These are phyloP conservation scores for Rubroboletus satanas DNA, from an alignment of 768 basidiomycete species.

Conservation along the genomic window DNA sequence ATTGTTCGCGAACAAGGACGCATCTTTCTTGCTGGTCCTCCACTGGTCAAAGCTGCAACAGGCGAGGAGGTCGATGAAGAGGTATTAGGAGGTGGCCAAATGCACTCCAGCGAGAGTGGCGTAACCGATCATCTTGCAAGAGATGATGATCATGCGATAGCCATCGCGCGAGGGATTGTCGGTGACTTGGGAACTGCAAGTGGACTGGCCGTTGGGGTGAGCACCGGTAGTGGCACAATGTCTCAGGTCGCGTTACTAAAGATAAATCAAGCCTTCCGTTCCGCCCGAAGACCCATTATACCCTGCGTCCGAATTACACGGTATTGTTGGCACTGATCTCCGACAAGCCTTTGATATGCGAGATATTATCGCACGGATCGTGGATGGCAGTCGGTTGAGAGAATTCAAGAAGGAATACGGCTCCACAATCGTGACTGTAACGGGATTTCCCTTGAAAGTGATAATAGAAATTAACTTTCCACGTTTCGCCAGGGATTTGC, in stretches of 20 bases:
- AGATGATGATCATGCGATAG: conserved; percentile 82
- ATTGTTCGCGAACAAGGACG: conserved; percentile 88
- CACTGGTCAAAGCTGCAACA: conserved; percentile 91
- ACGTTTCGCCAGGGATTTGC: conserved; percentile 66
- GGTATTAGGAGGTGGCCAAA: conserved; percentile 82
- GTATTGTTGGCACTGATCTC: conserved; percentile 87
- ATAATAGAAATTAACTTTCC: conserved; percentile 2
- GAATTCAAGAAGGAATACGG: conserved; percentile 98
- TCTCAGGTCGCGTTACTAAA: conserved; percentile 8
- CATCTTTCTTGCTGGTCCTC: conserved; percentile 93
- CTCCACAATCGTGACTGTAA: conserved; percentile 80
- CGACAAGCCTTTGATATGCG: conserved; percentile 91
- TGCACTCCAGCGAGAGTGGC: conserved; percentile 90
- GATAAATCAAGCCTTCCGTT: conserved; percentile 47
- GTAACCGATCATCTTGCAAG: conserved; percentile 86
- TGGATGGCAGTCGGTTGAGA: conserved; percentile 87
- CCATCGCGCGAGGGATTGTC: conserved; percentile 71
- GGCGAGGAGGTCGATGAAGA: conserved; percentile 93
- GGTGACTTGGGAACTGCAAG: conserved; percentile 72
- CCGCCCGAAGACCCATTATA: conserved; percentile 72
- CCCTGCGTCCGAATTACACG: conserved; percentile 76
- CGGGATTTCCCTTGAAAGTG: conserved; percentile 16
- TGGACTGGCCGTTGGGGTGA: conserved; percentile 46
- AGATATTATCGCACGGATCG: conserved; percentile 87
- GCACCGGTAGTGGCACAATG: conserved; percentile 27